Evolutionary conservation across 768 basidiomycete species (phyloP).

Genomic region (Butyriboletus loyo): DNA sequence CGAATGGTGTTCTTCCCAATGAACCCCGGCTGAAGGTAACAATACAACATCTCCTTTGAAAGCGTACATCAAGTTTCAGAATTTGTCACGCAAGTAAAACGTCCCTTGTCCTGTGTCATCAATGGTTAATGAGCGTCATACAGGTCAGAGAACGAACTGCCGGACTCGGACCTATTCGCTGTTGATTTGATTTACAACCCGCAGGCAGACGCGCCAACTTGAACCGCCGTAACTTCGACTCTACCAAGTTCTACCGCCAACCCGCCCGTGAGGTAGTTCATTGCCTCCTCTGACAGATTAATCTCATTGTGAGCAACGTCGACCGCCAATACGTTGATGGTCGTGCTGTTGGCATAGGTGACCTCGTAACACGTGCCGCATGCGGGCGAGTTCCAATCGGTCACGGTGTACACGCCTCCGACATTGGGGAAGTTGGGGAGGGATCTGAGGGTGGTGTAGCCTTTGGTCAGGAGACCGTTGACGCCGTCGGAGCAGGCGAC

Average conservation of each 20-base stretch:
- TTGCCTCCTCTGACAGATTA: slow-evolving; percentile 48
- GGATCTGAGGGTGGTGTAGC: slow-evolving; percentile 32
- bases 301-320: slow-evolving; percentile 36
- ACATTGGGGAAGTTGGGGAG: slow-evolving; percentile 32
- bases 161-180: background rate
- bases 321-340: slow-evolving; percentile 27
- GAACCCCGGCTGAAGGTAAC: background rate
- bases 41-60: background rate
- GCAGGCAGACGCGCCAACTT: slow-evolving; percentile 48
- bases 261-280: slow-evolving; percentile 50
- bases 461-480: slow-evolving; percentile 30
- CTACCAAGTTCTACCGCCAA: slow-evolving; percentile 47
- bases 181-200: slow-evolving; percentile 26
- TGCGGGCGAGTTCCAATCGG: slow-evolving; percentile 24
- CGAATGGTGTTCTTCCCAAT: background rate
- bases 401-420: slow-evolving; percentile 33
- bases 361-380: slow-evolving; percentile 36
- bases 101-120: background rate
- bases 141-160: background rate
- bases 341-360: slow-evolving; percentile 23
- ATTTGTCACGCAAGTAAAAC: background rate
- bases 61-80: background rate
- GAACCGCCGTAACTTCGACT: slow-evolving; percentile 40
- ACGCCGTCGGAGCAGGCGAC: slow-evolving; percentile 35
- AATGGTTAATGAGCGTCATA: slow-evolving; percentile 2